Evolutionary conservation across 1,284 basidiomycete genomes (phyloP).

Genomic region (Pisolithus thermaeus): DNA sequence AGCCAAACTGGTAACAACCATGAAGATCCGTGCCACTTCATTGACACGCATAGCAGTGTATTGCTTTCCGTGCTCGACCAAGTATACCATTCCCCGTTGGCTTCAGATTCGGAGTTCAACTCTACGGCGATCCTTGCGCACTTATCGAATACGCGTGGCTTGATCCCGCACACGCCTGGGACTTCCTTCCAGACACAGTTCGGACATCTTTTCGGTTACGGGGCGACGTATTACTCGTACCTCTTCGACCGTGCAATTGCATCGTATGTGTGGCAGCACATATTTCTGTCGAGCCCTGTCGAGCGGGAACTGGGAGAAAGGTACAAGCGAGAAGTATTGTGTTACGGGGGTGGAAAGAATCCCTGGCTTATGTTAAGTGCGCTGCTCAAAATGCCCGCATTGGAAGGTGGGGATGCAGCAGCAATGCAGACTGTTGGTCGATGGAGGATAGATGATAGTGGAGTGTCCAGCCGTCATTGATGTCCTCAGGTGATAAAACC

Average conservation of each 20-base stretch:
- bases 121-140: slow-evolving; percentile 64
- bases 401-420: slow-evolving; percentile 65
- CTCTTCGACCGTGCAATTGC: slow-evolving; percentile 95
- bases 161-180: slow-evolving; percentile 75
- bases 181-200: slow-evolving; percentile 96
- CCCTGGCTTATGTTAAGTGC: slow-evolving; percentile 91
- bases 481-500: no score
- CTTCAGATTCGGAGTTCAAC: slow-evolving; percentile 55
- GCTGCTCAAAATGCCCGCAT: slow-evolving; percentile 58
- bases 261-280: slow-evolving; percentile 75
- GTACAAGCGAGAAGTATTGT: slow-evolving; percentile 74
- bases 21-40: slow-evolving; percentile 66
- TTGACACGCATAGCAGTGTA: slow-evolving; percentile 90
- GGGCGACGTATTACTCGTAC: slow-evolving; percentile 97
- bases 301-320: slow-evolving; percentile 66
- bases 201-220: slow-evolving; percentile 93
- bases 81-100: slow-evolving; percentile 74
- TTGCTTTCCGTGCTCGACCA: slow-evolving; percentile 89
- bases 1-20: slow-evolving; percentile 52
- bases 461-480: slow-evolving; percentile 25
- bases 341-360: slow-evolving; percentile 85
- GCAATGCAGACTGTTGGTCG: slow-evolving; percentile 88
- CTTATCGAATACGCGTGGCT: slow-evolving; percentile 64
- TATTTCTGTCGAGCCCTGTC: slow-evolving; percentile 68
- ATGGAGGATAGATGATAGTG: slow-evolving; percentile 79